A percentile compares a stretch with the other conserved stretches of the same genome.
Conservation (phyloP, 1,284 basidiomycete species). For the Fomitopsis betulina region DNA sequence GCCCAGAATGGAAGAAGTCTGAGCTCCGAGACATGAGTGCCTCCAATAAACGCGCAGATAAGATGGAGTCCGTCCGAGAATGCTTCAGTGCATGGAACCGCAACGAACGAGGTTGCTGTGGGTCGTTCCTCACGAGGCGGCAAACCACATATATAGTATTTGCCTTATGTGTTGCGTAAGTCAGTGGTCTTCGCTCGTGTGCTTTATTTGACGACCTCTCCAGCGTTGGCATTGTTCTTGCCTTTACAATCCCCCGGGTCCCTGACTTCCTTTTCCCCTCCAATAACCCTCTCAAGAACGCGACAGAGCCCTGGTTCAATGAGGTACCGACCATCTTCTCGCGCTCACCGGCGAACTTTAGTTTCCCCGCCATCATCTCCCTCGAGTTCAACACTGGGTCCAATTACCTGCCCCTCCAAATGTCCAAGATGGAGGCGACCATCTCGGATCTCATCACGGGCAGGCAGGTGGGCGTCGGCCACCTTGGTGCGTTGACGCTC, state of each 20-base stretch:
- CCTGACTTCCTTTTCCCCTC: slow-evolving; percentile 64
- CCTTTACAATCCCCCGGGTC: slow-evolving; percentile 76
- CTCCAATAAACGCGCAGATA: slow-evolving; percentile 55
- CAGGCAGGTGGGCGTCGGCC: slow-evolving; percentile 61
- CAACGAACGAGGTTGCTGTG: slow-evolving; percentile 46
- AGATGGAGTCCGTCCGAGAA: slow-evolving; percentile 48
- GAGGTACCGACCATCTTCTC: slow-evolving; percentile 61
- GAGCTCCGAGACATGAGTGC: slow-evolving; percentile 77
- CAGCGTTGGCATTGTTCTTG: slow-evolving; percentile 68
- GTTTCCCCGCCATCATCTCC: slow-evolving; percentile 71
- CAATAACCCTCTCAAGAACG: slow-evolving; percentile 50
- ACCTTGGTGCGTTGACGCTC: slow-evolving; percentile 50
- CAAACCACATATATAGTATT: slow-evolving; percentile 68
- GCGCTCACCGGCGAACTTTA: slow-evolving; percentile 78
- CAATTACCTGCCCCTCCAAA: slow-evolving; percentile 73
- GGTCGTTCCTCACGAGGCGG: slow-evolving; percentile 69
- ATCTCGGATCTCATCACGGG: slow-evolving; percentile 64
- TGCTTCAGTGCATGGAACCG: slow-evolving; percentile 28
- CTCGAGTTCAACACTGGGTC: slow-evolving; percentile 68
- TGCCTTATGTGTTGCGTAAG: slow-evolving; percentile 58
- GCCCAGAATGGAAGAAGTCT: slow-evolving; percentile 78
- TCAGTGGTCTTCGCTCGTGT: slow-evolving; percentile 17
- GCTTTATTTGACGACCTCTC: not conserved
- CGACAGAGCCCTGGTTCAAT: slow-evolving; percentile 49
- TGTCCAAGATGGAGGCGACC: slow-evolving; percentile 59